phyloP scores from a whole-genome alignment of 441 rosid species.

The Rhodomyrtus psidioides region DNA sequence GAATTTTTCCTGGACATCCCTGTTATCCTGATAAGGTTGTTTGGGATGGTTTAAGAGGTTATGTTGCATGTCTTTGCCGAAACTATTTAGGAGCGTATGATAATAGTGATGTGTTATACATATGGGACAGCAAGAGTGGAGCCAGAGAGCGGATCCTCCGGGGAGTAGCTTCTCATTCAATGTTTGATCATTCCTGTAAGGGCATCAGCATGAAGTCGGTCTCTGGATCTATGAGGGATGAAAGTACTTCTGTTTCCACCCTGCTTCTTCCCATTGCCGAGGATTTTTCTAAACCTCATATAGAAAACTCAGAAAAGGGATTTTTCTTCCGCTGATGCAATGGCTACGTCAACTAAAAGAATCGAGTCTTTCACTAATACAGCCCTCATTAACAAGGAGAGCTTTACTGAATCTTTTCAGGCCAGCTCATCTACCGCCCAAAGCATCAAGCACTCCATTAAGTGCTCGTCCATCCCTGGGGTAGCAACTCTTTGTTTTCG shows the following conservation, averaged over 20 bases:
- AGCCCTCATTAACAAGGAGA: constrained; percentile 27
- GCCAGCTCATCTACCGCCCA: constrained; percentile 16
- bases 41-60: constrained; percentile 91
- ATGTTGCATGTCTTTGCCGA: constrained; percentile 69
- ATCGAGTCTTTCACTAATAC: constrained; percentile 28
- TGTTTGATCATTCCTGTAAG: constrained; percentile 90
- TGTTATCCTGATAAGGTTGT: constrained; percentile 68
- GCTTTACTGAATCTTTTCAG: constrained; percentile 13
- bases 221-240: constrained; percentile 46
- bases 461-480: constrained; percentile 84
- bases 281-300: constrained; percentile 37
- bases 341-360: constrained; percentile 12
- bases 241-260: constrained; percentile 74
- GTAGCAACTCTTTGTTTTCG: constrained; percentile 68
- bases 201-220: constrained; percentile 51
- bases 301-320: constrained; percentile 36
- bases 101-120: constrained; percentile 55
- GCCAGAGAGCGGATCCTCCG: constrained; percentile 75
- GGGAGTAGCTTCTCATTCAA: constrained; percentile 86
- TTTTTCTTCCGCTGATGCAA: constrained; percentile 8
- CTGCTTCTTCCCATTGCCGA: constrained; percentile 70
- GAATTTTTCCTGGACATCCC: constrained; percentile 90
- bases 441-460: constrained; percentile 53
- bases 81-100: constrained; percentile 46
- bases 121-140: constrained; percentile 91